Conservation (phyloP, 805 yeast species). For the Candida rishiriensis region DNA sequence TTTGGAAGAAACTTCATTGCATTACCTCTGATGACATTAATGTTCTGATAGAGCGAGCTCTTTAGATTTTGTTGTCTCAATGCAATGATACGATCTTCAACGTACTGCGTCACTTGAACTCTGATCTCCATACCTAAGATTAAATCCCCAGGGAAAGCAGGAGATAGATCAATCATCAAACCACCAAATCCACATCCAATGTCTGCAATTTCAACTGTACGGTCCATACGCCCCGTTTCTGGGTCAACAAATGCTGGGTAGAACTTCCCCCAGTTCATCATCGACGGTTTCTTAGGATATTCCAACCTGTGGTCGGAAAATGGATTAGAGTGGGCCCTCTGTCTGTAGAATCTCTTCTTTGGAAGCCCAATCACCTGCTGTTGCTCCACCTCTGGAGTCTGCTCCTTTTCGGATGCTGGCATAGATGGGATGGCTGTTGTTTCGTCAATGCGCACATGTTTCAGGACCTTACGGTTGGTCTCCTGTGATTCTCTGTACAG, state of each 20-base stretch:
- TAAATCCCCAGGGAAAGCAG: slow-evolving; percentile 66
- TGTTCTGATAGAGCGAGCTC: slow-evolving; percentile 59
- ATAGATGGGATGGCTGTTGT: slow-evolving; percentile 9
- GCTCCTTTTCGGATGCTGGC: slow-evolving; percentile 15
- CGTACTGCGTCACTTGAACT: slow-evolving; percentile 95
- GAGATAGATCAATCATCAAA: slow-evolving; percentile 71
- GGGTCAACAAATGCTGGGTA: slow-evolving; percentile 58
- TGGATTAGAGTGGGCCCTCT: slow-evolving; percentile 96
- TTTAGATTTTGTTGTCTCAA: slow-evolving; percentile 53
- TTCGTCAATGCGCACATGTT: slow-evolving; percentile 42
- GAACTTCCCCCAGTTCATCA: slow-evolving; percentile 81
- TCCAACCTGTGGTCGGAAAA: slow-evolving; percentile 92
- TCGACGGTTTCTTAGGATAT: slow-evolving; percentile 75
- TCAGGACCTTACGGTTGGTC: slow-evolving; percentile 38
- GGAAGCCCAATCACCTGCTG: slow-evolving; percentile 44
- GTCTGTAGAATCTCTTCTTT: slow-evolving; percentile 83
- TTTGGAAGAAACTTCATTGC: slow-evolving; percentile 97
- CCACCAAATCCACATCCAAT: slow-evolving; percentile 99
- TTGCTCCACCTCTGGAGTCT: slow-evolving; percentile 4
- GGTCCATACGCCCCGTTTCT: slow-evolving; percentile 37
- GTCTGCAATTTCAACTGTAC: slow-evolving; percentile 82
- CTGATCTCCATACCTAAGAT: slow-evolving; percentile 96
- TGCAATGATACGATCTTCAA: slow-evolving; percentile 91
- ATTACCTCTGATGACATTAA: slow-evolving; percentile 87
- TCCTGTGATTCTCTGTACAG: slow-evolving; percentile 46